Evolutionary conservation across 176 grass and related monocot species (phyloP).

Genomic region (Tuctoria greenei): DNA sequence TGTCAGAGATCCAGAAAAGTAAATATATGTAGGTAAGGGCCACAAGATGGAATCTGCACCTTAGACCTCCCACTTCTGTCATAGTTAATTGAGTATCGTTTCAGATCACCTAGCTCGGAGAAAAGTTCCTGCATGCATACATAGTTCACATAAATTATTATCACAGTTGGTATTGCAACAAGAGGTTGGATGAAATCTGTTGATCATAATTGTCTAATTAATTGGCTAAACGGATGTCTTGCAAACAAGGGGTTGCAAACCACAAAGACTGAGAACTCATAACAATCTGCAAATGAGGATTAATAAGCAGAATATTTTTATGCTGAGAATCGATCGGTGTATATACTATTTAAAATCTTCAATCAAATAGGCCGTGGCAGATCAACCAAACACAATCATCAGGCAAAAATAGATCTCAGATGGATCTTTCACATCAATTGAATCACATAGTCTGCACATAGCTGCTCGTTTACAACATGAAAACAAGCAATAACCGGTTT

Average conservation of each 20-base stretch:
- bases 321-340: neutral
- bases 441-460: neutral
- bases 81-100: conserved; percentile 68
- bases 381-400: neutral
- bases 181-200: neutral
- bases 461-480: neutral
- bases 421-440: neutral
- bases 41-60: conserved; percentile 40
- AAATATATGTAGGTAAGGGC: neutral
- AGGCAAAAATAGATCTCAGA: neutral
- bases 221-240: neutral
- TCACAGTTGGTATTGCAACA: neutral
- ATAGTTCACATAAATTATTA: conserved; percentile 24
- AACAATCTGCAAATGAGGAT: neutral
- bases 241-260: neutral
- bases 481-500: neutral
- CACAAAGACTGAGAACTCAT: neutral
- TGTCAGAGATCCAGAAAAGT: conserved; percentile 4
- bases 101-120: conserved; percentile 89
- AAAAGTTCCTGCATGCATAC: conserved; percentile 67
- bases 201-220: neutral
- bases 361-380: neutral
- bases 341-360: neutral
- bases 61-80: conserved; percentile 94
- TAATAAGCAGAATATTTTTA: neutral